A percentile compares a stretch with the other conserved stretches of the same genome.
phyloP scores from a whole-genome alignment of 352 stramenopile species.

The Pythium volutum region DNA sequence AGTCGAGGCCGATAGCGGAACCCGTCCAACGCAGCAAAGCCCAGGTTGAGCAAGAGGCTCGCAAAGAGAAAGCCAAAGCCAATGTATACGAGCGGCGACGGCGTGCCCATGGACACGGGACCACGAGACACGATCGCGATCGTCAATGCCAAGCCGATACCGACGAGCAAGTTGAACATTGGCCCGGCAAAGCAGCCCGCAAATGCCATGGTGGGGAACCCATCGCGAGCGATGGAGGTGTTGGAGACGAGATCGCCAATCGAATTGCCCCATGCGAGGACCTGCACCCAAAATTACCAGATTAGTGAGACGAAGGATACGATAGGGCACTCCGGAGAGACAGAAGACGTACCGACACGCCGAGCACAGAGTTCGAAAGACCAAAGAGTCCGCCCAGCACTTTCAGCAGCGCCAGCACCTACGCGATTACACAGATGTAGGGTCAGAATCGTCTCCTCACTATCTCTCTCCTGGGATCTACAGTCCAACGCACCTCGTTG shows the following conservation, averaged over 20 bases:
- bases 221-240: slow-evolving; percentile 72
- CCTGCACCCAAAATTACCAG: slow-evolving; percentile 27
- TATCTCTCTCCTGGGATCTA: background rate
- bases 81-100: slow-evolving; percentile 61
- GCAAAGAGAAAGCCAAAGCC: slow-evolving; percentile 62
- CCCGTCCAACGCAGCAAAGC: slow-evolving; percentile 42
- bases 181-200: slow-evolving; percentile 77
- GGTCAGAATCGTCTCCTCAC: background rate
- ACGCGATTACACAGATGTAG: too few species aligned
- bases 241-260: slow-evolving; percentile 79
- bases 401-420: slow-evolving; percentile 67
- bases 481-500: slow-evolving; percentile 41
- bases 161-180: slow-evolving; percentile 79
- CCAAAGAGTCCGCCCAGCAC: slow-evolving; percentile 69
- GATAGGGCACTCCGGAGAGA: background rate
- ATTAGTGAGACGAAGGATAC: background rate
- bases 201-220: slow-evolving; percentile 82
- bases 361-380: slow-evolving; percentile 72
- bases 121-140: slow-evolving; percentile 55
- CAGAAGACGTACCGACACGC: slow-evolving; percentile 51
- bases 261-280: slow-evolving; percentile 78
- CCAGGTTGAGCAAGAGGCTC: slow-evolving; percentile 69
- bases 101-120: slow-evolving; percentile 48
- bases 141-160: slow-evolving; percentile 62
- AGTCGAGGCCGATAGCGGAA: slow-evolving; percentile 60